Evolutionary conservation across 345 rosid genomes (phyloP).

Genomic region (Brassica cretica): DNA sequence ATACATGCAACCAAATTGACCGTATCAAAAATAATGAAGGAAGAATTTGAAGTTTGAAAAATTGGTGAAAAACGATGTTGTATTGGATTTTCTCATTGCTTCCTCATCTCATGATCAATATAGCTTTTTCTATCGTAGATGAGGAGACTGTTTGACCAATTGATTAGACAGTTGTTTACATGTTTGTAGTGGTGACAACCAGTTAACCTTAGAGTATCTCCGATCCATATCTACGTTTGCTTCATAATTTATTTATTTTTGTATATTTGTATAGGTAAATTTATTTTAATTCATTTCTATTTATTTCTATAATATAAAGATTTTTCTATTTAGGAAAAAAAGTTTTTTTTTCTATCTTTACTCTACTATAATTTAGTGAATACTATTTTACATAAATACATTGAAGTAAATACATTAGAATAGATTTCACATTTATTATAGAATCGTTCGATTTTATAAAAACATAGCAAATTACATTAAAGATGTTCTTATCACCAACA

Average conservation of each 20-base stretch:
- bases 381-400: too few species aligned
- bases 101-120: not conserved
- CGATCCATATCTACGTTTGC: not conserved
- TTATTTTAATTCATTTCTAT: not conserved
- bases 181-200: not conserved
- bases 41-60: not conserved
- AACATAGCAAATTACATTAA: too few species aligned
- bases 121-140: not conserved
- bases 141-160: not conserved
- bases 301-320: not conserved
- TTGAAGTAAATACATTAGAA: not conserved
- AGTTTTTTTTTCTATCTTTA: too few species aligned
- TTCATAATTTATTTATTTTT: not conserved
- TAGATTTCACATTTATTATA: not conserved
- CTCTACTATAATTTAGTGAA: too few species aligned
- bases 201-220: not conserved
- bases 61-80: not conserved
- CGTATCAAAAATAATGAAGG: not conserved
- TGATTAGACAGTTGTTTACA: conserved; percentile 5
- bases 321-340: too few species aligned
- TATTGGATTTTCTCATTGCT: not conserved
- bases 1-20: conserved; percentile 5
- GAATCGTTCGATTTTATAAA: not conserved
- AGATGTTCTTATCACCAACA: not conserved
- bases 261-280: not conserved